Evolutionary conservation across 208 protist species (phyloP), one percentile per base, ranked within the genome.

Genomic region (Entamoeba invadens): DNA sequence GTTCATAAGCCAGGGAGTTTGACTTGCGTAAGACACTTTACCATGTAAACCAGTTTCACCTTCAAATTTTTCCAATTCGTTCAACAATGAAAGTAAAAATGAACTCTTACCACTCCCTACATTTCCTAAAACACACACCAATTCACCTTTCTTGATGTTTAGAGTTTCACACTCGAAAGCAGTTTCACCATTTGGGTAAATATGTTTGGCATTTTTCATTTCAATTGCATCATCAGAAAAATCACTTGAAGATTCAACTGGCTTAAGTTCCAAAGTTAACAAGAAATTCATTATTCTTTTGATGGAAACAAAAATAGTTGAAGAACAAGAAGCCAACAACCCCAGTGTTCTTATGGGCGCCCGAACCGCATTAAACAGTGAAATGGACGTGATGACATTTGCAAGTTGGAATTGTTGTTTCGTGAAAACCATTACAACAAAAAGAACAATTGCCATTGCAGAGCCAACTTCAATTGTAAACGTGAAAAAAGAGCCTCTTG

Each of bases 1-100:
- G 94, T 98, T 97, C 95, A 97, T 96, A 42, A 98, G 97, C 96
- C 97, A 98, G 44, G 97, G 94, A 94, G 97, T 95, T 95, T 98
- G 98, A 16, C 97, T 95, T 47, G 96, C 96, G 94, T 98, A 98
- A 12, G 97, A 96, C 44, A 98, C 95, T 45, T 1, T 38, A 35
- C 94, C 72, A n/a, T 94, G 21, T 16, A 96, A 92, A 91, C 31
- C n/a, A 21, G 31, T 31, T 92, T 21, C 77, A 47, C 93, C 93
- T 45, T 45, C 8, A 42, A 2, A 44, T 10, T 57, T 45, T 3
- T 4, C 45, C 25, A 97, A 45, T 14, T 92, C 6, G 44, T 77
- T 57, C 31, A 94, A 0, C 14, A 91, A 44, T 46, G 91, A 46
- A 21, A 35, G 42, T 25, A 94, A 0, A 31, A 94, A 46, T 46